A percentile compares a stretch with the other conserved stretches of the same genome.
Conservation (phyloP, 2,329 filamentous ascomycete genomes). For the Aotearoamyces nothofagi region DNA sequence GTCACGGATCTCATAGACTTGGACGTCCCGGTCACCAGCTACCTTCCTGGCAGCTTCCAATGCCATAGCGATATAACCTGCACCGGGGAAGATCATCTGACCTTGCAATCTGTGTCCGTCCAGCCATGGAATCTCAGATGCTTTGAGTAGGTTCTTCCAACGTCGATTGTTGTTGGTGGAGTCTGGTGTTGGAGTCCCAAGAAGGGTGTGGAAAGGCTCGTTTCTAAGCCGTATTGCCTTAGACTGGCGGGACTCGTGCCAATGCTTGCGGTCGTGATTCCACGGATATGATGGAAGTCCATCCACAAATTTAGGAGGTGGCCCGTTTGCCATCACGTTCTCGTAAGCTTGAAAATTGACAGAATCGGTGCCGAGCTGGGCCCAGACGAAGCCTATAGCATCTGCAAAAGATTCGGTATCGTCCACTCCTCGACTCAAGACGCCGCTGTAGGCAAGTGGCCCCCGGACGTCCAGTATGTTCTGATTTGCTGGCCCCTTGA, state of each 20-base stretch:
- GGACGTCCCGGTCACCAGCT: constrained; percentile 14
- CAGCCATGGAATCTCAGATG: constrained; percentile 3
- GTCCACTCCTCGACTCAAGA: background rate
- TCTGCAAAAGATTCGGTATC: constrained; percentile 1
- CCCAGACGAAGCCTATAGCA: constrained; percentile 2
- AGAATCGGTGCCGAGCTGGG: background rate
- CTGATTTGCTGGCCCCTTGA: constrained; percentile 15
- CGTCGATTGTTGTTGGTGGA: background rate
- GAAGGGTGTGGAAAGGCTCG: background rate
- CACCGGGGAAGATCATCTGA: constrained; percentile 25
- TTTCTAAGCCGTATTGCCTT: background rate
- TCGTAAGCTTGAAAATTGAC: background rate
- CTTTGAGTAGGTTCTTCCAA: constrained; percentile 2
- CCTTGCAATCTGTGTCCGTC: constrained; percentile 2
- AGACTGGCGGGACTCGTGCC: constrained; percentile 1
- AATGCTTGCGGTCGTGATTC: constrained; percentile 1
- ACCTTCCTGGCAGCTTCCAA: constrained; percentile 23
- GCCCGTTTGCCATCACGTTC: too few relatives aligned
- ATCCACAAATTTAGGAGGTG: too few relatives aligned
- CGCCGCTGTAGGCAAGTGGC: background rate
- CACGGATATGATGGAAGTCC: constrained; percentile 1
- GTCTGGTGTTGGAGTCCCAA: background rate
- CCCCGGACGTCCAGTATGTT: constrained; percentile 1
- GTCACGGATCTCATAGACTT: constrained; percentile 19
- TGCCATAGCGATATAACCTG: constrained; percentile 30